These are phyloP conservation scores for Caryopteris hybrid DNA, from an alignment of 305 asterid species.

Conservation along the genomic window DNA sequence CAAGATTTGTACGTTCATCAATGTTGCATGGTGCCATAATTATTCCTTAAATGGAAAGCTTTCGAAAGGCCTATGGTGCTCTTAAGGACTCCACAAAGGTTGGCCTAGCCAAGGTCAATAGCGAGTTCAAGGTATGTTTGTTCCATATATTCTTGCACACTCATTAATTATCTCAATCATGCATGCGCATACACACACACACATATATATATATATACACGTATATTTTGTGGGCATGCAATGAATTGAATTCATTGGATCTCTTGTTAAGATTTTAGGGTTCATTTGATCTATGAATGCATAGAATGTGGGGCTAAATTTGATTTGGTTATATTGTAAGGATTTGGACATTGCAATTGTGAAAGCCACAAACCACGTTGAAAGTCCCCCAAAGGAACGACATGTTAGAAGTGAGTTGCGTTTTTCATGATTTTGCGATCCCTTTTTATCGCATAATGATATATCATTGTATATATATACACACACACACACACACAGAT, in stretches of 20 bases:
- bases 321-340: conserved; percentile 42
- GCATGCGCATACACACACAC: too few relatives aligned
- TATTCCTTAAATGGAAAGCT: conserved; percentile 54
- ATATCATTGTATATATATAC: too few relatives aligned
- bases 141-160: too few relatives aligned
- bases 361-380: conserved; percentile 87
- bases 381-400: conserved; percentile 83
- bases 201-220: too few relatives aligned
- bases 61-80: conserved; percentile 85
- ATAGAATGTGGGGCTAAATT: too few relatives aligned
- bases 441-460: too few relatives aligned
- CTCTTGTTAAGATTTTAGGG: too few relatives aligned
- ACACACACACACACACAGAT: too few relatives aligned
- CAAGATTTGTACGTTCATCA: too few relatives aligned
- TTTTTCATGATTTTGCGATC: neutral
- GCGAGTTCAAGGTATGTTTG: conserved; percentile 65
- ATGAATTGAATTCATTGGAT: too few relatives aligned
- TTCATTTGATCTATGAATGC: neutral
- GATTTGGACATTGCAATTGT: conserved; percentile 89
- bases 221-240: too few relatives aligned
- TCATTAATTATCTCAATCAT: too few relatives aligned
- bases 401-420: conserved; percentile 72
- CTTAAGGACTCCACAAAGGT: conserved; percentile 90
- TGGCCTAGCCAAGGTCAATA: conserved; percentile 88
- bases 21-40: conserved; percentile 20